Evolutionary conservation across 2,329 filamentous ascomycete genomes (phyloP), one percentile per base, ranked within the genome.

Genomic region (Cladophialophora immunda): DNA sequence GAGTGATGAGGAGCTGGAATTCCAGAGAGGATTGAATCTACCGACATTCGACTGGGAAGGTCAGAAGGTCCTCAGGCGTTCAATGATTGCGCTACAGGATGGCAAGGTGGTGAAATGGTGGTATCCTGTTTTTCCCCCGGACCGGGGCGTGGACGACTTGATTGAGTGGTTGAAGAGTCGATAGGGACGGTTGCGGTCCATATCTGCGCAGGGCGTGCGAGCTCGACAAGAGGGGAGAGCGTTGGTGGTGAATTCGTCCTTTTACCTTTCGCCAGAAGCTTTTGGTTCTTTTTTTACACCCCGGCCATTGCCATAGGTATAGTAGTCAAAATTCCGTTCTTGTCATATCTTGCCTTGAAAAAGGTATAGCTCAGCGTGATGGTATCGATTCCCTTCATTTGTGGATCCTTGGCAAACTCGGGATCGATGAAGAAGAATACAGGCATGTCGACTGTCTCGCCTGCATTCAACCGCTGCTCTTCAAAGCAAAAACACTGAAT

Each of bases 401-500:
- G 94, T 59, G 94, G 83, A 79, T 99, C 95, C 73, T 91, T 94
- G 66, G 94, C 85, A 81, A 99, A 90, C 76, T 98, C 95, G 0
- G 95, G 95, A 76, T 99, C 95, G 71, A 99, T 91, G 80, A 98
- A 99, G 81, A 99, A 99, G 80, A 99, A 99, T 0, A 99, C 96
- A 0, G 95, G 96, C 96, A 99, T 99, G 79, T 99, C 95, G 62
- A 99, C 95, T 53, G 93, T 95, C 85, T 99, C 96, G 53, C 94
- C 94, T 5, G 94, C 94, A 77, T 95, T 94, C 71, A 99, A 81
- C 68, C 96, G 86, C 85, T 99, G 95, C 78, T 93, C 94, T 82
- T 99, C 95, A 75, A 99, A 99, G 80, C 95, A 99, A 80, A 99
- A 99, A 77, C 95, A 99, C 80, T 99, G 95, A 54, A 99, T 99